A percentile compares a stretch with the other conserved stretches of the same genome.
phyloP scores from a whole-genome alignment of 768 basidiomycete genomes.

The Lentinula boryana region DNA sequence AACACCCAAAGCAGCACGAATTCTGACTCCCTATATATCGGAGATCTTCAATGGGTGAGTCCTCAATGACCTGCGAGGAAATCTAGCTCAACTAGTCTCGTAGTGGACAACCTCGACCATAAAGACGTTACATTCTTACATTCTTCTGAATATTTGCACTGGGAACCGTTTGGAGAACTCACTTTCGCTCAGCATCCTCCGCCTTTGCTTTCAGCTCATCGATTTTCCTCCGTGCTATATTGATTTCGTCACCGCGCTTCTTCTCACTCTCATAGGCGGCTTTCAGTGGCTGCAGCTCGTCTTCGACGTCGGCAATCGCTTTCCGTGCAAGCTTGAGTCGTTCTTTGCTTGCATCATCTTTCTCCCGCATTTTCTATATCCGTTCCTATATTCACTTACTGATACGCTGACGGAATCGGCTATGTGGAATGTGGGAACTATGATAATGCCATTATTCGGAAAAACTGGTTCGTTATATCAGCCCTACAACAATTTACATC shows the following conservation, averaged over 20 bases:
- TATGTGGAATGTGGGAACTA: conserved; percentile 73
- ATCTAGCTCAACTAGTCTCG: conserved; percentile 8
- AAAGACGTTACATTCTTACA: too few relatives aligned
- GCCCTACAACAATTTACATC: too few relatives aligned
- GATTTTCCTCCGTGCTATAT: conserved; percentile 68
- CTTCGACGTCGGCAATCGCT: conserved; percentile 77
- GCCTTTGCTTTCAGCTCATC: conserved; percentile 90
- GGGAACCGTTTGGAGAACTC: conserved; percentile 10
- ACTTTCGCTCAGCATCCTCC: conserved; percentile 83
- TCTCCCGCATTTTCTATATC: conserved; percentile 54
- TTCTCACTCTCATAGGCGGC: conserved; percentile 88
- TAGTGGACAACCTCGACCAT: conserved; percentile 99
- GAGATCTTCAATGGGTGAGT: conserved; percentile 93
- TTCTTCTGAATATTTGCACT: too few relatives aligned
- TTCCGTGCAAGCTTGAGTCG: conserved; percentile 70
- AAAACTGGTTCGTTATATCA: conserved; percentile 63
- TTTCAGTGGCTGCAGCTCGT: conserved; percentile 75
- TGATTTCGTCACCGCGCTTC: conserved; percentile 73
- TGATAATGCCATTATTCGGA: conserved; percentile 61
- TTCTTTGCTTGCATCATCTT: conserved; percentile 84
- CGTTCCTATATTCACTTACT: conserved; percentile 8
- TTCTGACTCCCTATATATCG: conserved; percentile 78
- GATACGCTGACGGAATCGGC: conserved; percentile 54
- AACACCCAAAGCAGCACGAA: conserved; percentile 26
- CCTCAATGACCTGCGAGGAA: conserved; percentile 14